These are phyloP conservation scores for Nigrospora sphaerica DNA, from an alignment of 2,329 filamentous ascomycete species.

Conservation along the genomic window DNA sequence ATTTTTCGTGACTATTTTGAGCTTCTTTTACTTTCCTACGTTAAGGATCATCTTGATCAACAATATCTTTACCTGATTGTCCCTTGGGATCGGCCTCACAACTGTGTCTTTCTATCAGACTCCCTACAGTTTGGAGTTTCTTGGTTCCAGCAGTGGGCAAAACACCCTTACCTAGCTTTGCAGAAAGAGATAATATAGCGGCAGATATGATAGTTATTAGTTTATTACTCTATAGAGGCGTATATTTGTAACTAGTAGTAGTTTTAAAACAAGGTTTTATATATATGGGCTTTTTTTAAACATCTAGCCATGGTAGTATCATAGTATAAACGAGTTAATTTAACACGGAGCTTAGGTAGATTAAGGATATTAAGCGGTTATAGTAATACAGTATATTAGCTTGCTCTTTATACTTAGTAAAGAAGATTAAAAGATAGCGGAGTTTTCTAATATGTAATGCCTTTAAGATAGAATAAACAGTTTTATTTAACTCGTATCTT, in stretches of 20 bases:
- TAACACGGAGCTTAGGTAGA: neutral
- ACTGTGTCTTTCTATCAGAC: too few species aligned
- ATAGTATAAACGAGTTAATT: neutral
- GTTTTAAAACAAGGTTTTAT: conserved; percentile 3
- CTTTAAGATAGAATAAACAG: too few species aligned
- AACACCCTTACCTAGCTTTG: neutral
- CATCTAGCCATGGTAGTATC: neutral
- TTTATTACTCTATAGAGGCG: conserved; percentile 2
- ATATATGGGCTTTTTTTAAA: neutral
- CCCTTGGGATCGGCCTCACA: too few species aligned
- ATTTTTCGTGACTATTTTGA: too few species aligned
- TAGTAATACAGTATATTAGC: neutral
- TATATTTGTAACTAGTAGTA: conserved; percentile 4
- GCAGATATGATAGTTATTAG: conserved; percentile 4
- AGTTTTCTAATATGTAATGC: too few species aligned
- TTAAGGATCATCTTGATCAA: too few species aligned
- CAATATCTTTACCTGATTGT: too few species aligned
- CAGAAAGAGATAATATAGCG: neutral
- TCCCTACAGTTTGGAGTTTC: too few species aligned
- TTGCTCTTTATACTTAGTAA: neutral
- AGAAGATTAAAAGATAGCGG: neutral
- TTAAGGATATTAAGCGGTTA: too few species aligned
- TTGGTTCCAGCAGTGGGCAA: too few species aligned
- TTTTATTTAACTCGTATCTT: too few species aligned
- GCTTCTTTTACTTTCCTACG: too few species aligned